phyloP scores from a whole-genome alignment of 176 grass and related monocot genomes.

The Elaeis guineensis region DNA sequence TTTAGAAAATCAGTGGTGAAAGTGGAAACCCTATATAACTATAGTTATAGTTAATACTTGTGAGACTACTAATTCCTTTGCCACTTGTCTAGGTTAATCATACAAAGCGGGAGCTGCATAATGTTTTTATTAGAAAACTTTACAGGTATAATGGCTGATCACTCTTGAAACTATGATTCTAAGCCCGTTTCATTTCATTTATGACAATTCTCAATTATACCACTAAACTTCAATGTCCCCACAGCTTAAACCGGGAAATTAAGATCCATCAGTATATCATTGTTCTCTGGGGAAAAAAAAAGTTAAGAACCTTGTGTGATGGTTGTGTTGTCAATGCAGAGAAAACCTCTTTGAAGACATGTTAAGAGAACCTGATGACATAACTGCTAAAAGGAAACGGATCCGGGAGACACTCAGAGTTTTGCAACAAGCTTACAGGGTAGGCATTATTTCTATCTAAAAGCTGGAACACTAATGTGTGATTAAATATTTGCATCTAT shows the following conservation, averaged over 20 bases:
- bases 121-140: conserved; percentile 78
- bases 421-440: conserved; percentile 91
- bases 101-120: conserved; percentile 92
- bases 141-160: conserved; percentile 50
- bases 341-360: conserved; percentile 72
- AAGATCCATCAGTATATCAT: neutral
- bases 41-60: no score
- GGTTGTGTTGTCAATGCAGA: conserved; percentile 25
- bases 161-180: neutral
- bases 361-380: conserved; percentile 90
- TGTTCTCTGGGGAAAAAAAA: neutral
- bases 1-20: no score
- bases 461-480: no score
- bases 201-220: no score
- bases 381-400: conserved; percentile 74
- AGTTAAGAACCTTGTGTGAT: neutral
- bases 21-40: no score
- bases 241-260: no score
- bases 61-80: neutral
- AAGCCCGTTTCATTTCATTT: no score
- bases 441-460: conserved; percentile 14
- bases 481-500: no score
- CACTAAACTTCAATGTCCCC: no score
- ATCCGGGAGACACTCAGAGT: conserved; percentile 65
- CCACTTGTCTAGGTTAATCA: conserved; percentile 61